Evolutionary conservation across 768 basidiomycete genomes (phyloP), one percentile per base, ranked within the genome.

Genomic region (Lactarius deliciosus): DNA sequence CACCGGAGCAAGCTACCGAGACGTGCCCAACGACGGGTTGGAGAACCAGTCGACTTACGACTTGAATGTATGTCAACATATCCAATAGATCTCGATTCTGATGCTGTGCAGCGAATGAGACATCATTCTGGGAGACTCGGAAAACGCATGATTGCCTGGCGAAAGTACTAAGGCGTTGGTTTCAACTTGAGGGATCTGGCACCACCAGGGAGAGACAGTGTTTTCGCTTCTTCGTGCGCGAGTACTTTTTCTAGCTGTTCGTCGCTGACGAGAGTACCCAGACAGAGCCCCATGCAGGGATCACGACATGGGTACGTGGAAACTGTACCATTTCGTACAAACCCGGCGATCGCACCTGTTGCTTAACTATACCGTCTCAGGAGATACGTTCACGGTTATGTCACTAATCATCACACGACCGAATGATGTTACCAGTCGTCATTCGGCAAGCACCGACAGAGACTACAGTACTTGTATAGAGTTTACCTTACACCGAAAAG

Each of bases 241-340:
- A 28, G 25, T 28, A 28, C 25, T 28, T 1, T n/a, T 36, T 18
- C 9, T 32, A 4, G 50, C 15, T n/a, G 13, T 22, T 11, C 1
- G 3, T 30, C 15, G 5, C 61, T 56, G 16, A 20, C 38, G 28
- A 20, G 28, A 4, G 34, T 30, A 18, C 34, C n/a, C 73, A 91
- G 88, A 90, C 87, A 32, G 90, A 92, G 76, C 78, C 92, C 64
- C 88, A 89, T 64, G 90, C 90, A 22, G 90, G 90, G 43, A 32
- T 92, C 41, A 92, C 90, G 63, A 92, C 90, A 78, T 92, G 89
- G 22, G 18, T 28, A 28, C 25, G n/a, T n/a, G 25, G 25, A 2
- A n/a, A 8, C n/a, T 11, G 32, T 10, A 20, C 45, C 40, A 1
- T n/a, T 32, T 4, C 15, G 11, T 22, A 45, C 45, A 5, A 60